Percentiles rank a stretch among this genome's conserved stretches.
Conservation (phyloP, 2,329 filamentous ascomycete species). For the Cyclaneusma minus region DNA sequence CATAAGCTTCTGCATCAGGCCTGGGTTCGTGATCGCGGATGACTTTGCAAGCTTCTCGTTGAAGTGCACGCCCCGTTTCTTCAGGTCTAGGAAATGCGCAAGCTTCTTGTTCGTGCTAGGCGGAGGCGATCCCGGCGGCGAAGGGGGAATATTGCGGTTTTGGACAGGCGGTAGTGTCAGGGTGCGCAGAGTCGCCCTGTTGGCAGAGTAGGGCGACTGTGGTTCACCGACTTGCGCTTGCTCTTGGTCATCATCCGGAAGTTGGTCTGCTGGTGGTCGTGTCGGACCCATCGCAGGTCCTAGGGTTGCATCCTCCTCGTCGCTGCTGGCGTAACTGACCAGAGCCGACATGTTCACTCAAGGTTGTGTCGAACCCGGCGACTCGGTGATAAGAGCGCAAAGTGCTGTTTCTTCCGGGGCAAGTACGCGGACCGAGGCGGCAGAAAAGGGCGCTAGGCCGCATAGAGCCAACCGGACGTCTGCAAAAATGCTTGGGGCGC, state of each 20-base stretch:
- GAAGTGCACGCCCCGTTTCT: slow-evolving; percentile 63
- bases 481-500: too few species aligned
- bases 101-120: slow-evolving; percentile 47
- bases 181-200: slow-evolving; percentile 48
- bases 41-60: slow-evolving; percentile 58
- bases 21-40: slow-evolving; percentile 54
- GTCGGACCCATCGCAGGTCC: slow-evolving; percentile 15
- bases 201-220: slow-evolving; percentile 50
- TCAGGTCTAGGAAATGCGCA: slow-evolving; percentile 59
- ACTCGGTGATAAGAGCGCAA: background rate
- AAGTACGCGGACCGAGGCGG: too few species aligned
- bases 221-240: slow-evolving; percentile 15
- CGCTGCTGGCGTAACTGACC: slow-evolving; percentile 23
- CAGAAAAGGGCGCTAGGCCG: too few species aligned
- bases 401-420: too few species aligned
- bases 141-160: slow-evolving; percentile 59
- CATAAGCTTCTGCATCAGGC: slow-evolving; percentile 56
- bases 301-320: slow-evolving; percentile 20
- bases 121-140: slow-evolving; percentile 47
- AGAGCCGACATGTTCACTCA: slow-evolving; percentile 21
- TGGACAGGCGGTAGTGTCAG: slow-evolving; percentile 60
- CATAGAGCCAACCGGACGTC: too few species aligned
- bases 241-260: slow-evolving; percentile 14
- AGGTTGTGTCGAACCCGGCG: background rate
- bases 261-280: slow-evolving; percentile 8